A percentile compares a stretch with the other conserved stretches of the same genome.
These are phyloP conservation scores for Leptosphaerulina australis DNA, from an alignment of 2,329 filamentous ascomycete species.

Conservation along the genomic window DNA sequence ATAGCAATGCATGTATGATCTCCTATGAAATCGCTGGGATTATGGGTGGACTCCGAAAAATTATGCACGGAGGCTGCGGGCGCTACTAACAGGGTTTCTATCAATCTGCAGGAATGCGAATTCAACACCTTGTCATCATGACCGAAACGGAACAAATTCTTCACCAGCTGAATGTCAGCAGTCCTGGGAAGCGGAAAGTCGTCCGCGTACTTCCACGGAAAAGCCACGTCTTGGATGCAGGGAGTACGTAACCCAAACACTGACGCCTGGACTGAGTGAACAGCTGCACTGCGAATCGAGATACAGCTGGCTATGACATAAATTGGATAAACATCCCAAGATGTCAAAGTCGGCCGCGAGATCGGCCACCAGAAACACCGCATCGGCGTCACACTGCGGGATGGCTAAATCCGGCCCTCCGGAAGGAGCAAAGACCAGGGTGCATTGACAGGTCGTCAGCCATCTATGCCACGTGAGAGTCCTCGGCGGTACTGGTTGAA, in stretches of 20 bases:
- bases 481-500: conserved; percentile 31
- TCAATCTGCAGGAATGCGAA: conserved; percentile 6
- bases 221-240: conserved; percentile 18
- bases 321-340: conserved; percentile 14
- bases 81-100: conserved; percentile 8
- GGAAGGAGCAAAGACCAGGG: conserved; percentile 27
- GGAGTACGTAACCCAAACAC: conserved; percentile 11
- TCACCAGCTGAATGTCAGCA: conserved; percentile 30
- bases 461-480: conserved; percentile 40
- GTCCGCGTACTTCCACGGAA: conserved; percentile 22
- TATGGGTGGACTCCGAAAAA: conserved; percentile 29
- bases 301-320: conserved; percentile 17
- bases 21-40: conserved; percentile 24
- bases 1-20: conserved; percentile 27
- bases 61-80: conserved; percentile 6
- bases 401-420: conserved; percentile 20
- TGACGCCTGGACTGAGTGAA: conserved; percentile 7
- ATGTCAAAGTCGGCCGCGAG: conserved; percentile 21
- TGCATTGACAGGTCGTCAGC: conserved; percentile 16
- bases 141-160: conserved; percentile 22
- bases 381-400: conserved; percentile 16
- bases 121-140: conserved; percentile 25
- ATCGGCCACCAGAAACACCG: conserved; percentile 18
- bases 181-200: conserved; percentile 35
- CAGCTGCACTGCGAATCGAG: conserved; percentile 14